Evolutionary conservation across 805 yeast genomes (phyloP).

Genomic region (Lipomyces orientalis): DNA sequence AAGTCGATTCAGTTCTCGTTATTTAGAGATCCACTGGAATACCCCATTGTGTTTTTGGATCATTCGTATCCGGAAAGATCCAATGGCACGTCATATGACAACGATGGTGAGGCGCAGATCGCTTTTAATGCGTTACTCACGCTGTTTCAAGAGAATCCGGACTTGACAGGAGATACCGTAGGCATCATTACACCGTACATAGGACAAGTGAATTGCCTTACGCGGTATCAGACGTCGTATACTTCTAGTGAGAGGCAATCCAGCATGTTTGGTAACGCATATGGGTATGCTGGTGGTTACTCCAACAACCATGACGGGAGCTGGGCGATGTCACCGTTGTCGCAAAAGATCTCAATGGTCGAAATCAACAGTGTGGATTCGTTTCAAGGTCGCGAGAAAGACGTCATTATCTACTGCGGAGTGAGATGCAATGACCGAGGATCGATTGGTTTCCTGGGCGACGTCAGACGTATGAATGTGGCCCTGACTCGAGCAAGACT

Average conservation of each 20-base stretch:
- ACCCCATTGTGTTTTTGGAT: neutral
- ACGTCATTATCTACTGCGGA: conserved; percentile 79
- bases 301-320: neutral
- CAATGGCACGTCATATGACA: neutral
- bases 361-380: conserved; percentile 97
- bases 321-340: conserved; percentile 44
- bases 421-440: conserved; percentile 64
- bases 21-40: neutral
- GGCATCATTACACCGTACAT: conserved; percentile 95
- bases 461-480: conserved; percentile 94
- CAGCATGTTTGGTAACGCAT: neutral
- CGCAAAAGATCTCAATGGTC: conserved; percentile 56
- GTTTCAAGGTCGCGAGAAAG: conserved; percentile 97
- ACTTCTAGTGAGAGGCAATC: neutral
- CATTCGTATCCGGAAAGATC: neutral
- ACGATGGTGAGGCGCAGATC: neutral
- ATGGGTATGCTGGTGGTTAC: neutral
- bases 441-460: conserved; percentile 79
- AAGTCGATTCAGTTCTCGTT: neutral
- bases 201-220: conserved; percentile 65
- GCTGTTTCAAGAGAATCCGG: neutral
- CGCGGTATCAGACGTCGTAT: conserved; percentile 1
- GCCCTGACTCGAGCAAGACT: conserved; percentile 84
- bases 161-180: conserved; percentile 46
- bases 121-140: neutral